Conservation (phyloP, 257 asterid species). For the Salvia miltiorrhiza region DNA sequence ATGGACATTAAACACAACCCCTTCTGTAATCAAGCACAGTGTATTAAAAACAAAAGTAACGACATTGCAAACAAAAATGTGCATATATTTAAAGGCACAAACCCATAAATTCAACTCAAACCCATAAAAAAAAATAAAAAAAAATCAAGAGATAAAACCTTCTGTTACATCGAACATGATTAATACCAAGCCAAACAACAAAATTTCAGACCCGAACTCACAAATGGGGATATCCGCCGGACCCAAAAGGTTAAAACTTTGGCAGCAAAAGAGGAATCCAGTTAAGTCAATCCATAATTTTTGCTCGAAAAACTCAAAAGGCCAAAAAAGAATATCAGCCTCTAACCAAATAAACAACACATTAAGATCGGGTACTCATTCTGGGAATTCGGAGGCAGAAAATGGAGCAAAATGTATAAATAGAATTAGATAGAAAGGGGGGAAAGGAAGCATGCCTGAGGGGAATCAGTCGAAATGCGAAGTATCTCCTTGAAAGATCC, state of each 20-base stretch:
- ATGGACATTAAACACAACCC: not conserved
- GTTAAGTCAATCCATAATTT: not conserved
- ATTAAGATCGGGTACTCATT: not conserved
- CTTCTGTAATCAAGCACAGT: not conserved
- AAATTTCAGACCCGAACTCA: not conserved
- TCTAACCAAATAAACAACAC: not conserved
- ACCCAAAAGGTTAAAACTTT: not conserved
- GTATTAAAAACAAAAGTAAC: not conserved
- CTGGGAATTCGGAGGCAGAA: not conserved
- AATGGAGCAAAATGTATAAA: not conserved
- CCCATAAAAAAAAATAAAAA: not conserved
- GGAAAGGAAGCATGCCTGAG: constrained; percentile 27
- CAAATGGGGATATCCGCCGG: not conserved
- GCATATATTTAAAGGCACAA: not conserved
- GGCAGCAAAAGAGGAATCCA: not conserved
- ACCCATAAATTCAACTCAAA: constrained; percentile 12
- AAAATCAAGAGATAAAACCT: not conserved
- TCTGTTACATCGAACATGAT: not conserved
- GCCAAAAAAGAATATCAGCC: not conserved
- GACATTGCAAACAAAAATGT: constrained; percentile 1
- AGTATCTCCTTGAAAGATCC: constrained; percentile 19
- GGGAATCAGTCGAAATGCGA: constrained; percentile 22
- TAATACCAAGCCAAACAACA: not conserved
- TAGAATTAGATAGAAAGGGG: not conserved
- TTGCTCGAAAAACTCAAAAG: not conserved